A percentile compares a stretch with the other conserved stretches of the same genome.
Conservation (phyloP, 225 moss, liverwort and hornwort species). For the Climacium dendroides region DNA sequence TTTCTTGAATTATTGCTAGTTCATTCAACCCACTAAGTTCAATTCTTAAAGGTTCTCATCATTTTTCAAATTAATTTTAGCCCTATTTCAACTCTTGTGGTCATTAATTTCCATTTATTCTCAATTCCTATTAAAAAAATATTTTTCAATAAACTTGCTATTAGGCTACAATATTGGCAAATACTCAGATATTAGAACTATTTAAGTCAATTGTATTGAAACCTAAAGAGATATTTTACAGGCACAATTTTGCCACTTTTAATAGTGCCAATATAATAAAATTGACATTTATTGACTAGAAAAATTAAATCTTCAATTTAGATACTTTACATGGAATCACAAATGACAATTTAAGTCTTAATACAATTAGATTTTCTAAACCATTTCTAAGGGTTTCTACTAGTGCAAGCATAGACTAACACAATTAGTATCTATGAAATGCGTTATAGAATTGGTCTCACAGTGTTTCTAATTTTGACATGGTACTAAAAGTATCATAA, state of each 20-base stretch:
- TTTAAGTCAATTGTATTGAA: not conserved
- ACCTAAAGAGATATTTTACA: too few species aligned
- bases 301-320: too few species aligned
- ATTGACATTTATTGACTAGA: not conserved
- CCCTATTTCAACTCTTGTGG: not conserved
- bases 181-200: fast-evolving
- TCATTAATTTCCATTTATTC: too few species aligned
- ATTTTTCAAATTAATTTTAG: not conserved
- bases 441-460: not conserved
- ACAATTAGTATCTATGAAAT: not conserved
- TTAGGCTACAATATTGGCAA: fast-evolving
- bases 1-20: not conserved
- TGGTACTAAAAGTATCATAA: fast-evolving
- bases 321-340: not conserved
- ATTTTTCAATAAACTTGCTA: not conserved
- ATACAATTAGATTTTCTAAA: not conserved
- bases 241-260: fast-evolving
- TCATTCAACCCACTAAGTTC: not conserved
- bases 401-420: not conserved
- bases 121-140: too few species aligned
- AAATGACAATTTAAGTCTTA: not conserved
- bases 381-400: not conserved
- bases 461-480: not conserved
- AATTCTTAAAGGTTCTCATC: not conserved
- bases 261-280: not conserved